These are phyloP conservation scores for Cryptococcus sp. DNA, from an alignment of 1,284 basidiomycete species.

Conservation along the genomic window DNA sequence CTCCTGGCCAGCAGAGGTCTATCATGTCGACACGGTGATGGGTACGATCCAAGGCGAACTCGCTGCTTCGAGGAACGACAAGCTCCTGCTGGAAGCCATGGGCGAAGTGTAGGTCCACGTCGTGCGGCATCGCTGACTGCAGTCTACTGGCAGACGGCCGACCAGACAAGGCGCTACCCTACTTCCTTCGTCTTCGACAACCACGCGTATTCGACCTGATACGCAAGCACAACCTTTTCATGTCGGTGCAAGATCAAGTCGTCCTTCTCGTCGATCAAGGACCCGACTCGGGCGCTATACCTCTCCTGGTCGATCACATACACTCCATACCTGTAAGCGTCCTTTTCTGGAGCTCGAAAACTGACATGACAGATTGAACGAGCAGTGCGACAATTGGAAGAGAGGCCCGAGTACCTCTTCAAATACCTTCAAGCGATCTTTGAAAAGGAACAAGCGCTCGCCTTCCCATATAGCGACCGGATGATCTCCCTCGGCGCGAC, in stretches of 20 bases:
- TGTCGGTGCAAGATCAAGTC: slow-evolving; percentile 89
- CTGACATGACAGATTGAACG: slow-evolving; percentile 60
- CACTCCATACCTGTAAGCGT: slow-evolving; percentile 83
- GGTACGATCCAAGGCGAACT: slow-evolving; percentile 79
- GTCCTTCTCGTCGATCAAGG: slow-evolving; percentile 86
- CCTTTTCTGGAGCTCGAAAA: not conserved
- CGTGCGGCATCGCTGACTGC: too few species aligned
- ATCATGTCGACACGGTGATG: slow-evolving; percentile 80
- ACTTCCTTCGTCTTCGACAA: slow-evolving; percentile 75
- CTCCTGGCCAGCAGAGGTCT: slow-evolving; percentile 86
- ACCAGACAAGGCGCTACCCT: slow-evolving; percentile 88
- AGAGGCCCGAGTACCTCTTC: slow-evolving; percentile 76
- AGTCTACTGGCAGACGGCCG: slow-evolving; percentile 67
- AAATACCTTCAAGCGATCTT: slow-evolving; percentile 89
- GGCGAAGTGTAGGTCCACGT: slow-evolving; percentile 69
- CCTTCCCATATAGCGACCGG: slow-evolving; percentile 73
- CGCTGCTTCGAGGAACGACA: slow-evolving; percentile 57
- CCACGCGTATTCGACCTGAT: slow-evolving; percentile 94
- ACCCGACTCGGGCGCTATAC: slow-evolving; percentile 56
- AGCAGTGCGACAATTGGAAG: slow-evolving; percentile 80
- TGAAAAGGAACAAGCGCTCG: slow-evolving; percentile 75
- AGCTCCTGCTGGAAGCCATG: slow-evolving; percentile 81
- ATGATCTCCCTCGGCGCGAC: slow-evolving; percentile 91
- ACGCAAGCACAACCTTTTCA: slow-evolving; percentile 87
- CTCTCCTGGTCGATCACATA: slow-evolving; percentile 85